These are phyloP conservation scores for Rhodotorula glutinis DNA, from an alignment of 1,284 basidiomycete genomes.

Conservation along the genomic window DNA sequence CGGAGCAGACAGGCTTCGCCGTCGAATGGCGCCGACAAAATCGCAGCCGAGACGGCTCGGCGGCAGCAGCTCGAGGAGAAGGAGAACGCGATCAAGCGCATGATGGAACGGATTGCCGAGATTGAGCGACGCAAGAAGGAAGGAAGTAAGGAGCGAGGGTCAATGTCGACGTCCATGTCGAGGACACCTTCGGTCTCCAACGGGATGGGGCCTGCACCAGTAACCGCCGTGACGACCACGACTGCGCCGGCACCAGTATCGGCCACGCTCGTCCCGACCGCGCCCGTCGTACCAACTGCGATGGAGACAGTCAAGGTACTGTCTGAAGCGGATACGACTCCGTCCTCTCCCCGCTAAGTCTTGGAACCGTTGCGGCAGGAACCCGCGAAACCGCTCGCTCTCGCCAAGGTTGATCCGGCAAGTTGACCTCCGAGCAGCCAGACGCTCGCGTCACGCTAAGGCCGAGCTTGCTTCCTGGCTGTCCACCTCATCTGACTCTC, in stretches of 20 bases:
- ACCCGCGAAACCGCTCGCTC: not conserved
- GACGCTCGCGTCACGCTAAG: no score
- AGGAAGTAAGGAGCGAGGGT: not conserved
- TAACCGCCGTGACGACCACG: not conserved
- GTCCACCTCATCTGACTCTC: not conserved
- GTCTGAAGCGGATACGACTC: no score
- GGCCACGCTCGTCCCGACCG: no score
- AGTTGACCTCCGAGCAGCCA: not conserved
- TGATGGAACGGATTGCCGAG: slow-evolving; percentile 27
- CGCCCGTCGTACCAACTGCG: not conserved
- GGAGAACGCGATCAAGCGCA: slow-evolving; percentile 24
- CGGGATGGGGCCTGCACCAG: not conserved
- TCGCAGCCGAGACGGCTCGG: not conserved
- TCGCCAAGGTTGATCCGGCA: not conserved
- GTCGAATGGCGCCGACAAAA: not conserved
- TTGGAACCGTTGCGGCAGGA: not conserved
- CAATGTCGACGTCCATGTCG: not conserved
- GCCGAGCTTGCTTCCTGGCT: no score
- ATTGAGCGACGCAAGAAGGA: slow-evolving; percentile 24
- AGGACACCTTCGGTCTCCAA: not conserved
- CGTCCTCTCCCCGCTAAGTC: no score
- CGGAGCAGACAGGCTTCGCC: not conserved
- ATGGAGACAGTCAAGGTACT: not conserved
- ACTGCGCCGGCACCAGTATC: not conserved
- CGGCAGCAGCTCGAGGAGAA: slow-evolving; percentile 23